A percentile compares a stretch with the other conserved stretches of the same genome.
phyloP scores from a whole-genome alignment of 2,329 filamentous ascomycete species.

The Epichloe scottii region DNA sequence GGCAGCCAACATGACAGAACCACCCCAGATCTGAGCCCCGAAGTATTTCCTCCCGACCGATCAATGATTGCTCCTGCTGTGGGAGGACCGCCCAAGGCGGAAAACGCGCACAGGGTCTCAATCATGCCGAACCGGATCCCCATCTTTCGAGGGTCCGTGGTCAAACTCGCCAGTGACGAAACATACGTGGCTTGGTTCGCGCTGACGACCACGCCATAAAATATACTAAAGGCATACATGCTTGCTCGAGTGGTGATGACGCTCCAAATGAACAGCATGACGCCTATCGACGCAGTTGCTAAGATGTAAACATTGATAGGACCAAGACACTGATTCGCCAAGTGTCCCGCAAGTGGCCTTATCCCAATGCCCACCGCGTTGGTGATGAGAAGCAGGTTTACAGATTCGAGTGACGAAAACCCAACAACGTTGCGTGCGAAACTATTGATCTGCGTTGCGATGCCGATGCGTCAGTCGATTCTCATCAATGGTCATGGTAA shows the following conservation, averaged over 20 bases:
- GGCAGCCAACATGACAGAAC: slow-evolving; percentile 24
- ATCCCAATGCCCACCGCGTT: slow-evolving; percentile 43
- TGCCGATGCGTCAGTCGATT: neutral
- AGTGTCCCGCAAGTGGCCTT: slow-evolving; percentile 37
- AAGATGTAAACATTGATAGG: slow-evolving; percentile 43
- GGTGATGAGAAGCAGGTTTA: slow-evolving; percentile 42
- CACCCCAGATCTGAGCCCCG: slow-evolving; percentile 35
- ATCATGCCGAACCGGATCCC: slow-evolving; percentile 35
- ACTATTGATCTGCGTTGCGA: slow-evolving; percentile 16
- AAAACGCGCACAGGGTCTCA: slow-evolving; percentile 27
- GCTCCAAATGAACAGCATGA: slow-evolving; percentile 43
- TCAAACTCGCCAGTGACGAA: slow-evolving; percentile 15
- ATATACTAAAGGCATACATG: slow-evolving; percentile 31
- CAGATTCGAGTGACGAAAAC: slow-evolving; percentile 35
- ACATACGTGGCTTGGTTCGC: slow-evolving; percentile 6
- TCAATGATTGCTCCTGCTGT: slow-evolving; percentile 34
- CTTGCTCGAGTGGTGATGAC: slow-evolving; percentile 28
- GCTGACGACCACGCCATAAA: slow-evolving; percentile 32
- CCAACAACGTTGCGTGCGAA: slow-evolving; percentile 29
- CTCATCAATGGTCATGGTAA: neutral
- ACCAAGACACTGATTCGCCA: slow-evolving; percentile 40
- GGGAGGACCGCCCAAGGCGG: slow-evolving; percentile 31
- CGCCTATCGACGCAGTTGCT: slow-evolving; percentile 29
- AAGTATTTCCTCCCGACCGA: slow-evolving; percentile 22
- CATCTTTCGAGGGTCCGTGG: slow-evolving; percentile 29